Evolutionary conservation across 1,284 basidiomycete species (phyloP).

Genomic region (Psilocybe mexicana): DNA sequence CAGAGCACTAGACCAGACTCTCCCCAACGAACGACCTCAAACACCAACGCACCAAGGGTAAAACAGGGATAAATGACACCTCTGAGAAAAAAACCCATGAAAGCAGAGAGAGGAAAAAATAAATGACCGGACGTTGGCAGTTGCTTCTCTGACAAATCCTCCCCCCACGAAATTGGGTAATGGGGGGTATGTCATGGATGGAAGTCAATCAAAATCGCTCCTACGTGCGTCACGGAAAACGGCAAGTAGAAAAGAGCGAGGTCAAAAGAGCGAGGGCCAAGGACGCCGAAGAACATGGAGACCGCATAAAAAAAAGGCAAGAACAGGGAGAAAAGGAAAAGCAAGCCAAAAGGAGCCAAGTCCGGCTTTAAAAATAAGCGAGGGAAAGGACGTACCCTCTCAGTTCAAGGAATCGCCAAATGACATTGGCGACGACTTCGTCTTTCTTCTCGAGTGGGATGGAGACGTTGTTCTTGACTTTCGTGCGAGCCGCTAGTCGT

Average conservation of each 20-base stretch:
- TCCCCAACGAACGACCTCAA: no score
- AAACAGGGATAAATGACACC: no score
- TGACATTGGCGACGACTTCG: constrained; percentile 96
- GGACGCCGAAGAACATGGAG: background rate
- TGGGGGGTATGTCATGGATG: background rate
- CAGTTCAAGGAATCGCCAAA: constrained; percentile 97
- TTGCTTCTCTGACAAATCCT: background rate
- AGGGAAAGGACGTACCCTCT: constrained; percentile 63
- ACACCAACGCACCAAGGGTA: no score
- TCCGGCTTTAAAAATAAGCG: background rate
- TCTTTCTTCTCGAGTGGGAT: constrained; percentile 92
- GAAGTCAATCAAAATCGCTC: background rate
- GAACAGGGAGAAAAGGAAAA: background rate
- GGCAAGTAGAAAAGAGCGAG: background rate
- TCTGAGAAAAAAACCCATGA: background rate
- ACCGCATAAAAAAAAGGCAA: no score
- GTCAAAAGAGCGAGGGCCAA: background rate
- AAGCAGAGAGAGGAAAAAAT: background rate
- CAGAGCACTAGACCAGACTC: no score
- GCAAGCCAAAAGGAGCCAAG: background rate
- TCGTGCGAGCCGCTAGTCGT: constrained; percentile 77
- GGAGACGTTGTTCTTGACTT: constrained; percentile 49
- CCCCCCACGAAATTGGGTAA: background rate
- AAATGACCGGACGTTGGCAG: background rate
- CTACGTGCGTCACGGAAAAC: background rate